Evolutionary conservation across 768 basidiomycete genomes (phyloP).

Genomic region (Suillus subluteus): DNA sequence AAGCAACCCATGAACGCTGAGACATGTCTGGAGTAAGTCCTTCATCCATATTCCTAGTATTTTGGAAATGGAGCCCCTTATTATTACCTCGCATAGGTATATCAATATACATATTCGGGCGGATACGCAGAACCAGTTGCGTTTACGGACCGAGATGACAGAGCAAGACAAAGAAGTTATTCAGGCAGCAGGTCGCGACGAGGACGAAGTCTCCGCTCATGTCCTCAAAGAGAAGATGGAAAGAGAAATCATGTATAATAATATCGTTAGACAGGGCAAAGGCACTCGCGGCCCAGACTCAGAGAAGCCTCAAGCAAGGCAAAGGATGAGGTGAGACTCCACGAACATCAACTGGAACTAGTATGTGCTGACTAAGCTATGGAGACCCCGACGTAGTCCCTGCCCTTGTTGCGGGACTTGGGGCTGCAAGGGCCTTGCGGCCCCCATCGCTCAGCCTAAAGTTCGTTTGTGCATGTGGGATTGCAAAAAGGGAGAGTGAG

Average conservation of each 20-base stretch:
- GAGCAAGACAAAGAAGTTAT: slow-evolving; percentile 19
- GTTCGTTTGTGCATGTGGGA: background rate
- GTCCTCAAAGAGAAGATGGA: background rate
- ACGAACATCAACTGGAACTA: background rate
- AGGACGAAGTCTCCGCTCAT: background rate
- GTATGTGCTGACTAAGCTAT: background rate
- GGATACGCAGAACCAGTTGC: slow-evolving; percentile 22
- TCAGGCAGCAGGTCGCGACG: slow-evolving; percentile 3
- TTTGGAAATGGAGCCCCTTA: background rate
- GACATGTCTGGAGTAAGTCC: background rate
- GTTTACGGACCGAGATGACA: slow-evolving; percentile 21
- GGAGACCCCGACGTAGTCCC: background rate
- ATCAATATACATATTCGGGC: slow-evolving; percentile 21
- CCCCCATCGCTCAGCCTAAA: background rate
- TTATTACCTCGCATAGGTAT: background rate
- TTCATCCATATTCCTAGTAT: background rate
- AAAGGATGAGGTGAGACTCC: background rate
- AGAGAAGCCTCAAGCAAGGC: background rate
- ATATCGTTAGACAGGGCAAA: background rate
- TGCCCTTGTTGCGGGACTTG: background rate
- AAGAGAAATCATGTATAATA: background rate
- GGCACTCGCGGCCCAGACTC: background rate
- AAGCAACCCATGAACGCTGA: background rate
- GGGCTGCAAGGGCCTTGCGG: background rate
- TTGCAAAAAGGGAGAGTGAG: background rate